Evolutionary conservation across 768 basidiomycete species (phyloP).

Genomic region (Austroboletus festivus): DNA sequence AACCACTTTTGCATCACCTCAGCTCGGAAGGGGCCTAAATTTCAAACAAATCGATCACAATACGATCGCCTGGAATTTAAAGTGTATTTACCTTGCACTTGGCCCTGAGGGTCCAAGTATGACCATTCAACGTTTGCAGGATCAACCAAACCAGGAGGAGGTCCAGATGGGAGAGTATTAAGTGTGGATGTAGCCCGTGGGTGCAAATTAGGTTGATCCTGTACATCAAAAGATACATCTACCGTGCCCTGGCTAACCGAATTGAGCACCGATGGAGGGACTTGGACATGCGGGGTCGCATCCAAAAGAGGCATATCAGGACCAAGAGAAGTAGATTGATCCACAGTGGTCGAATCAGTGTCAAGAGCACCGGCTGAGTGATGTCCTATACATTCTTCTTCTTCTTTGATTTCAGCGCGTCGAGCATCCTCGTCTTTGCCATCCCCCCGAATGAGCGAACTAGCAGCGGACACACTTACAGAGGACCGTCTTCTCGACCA

Average conservation of each 20-base stretch:
- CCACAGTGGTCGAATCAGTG: constrained; percentile 4
- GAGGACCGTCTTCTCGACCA: constrained; percentile 68
- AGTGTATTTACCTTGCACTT: constrained; percentile 70
- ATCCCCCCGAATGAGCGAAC: constrained; percentile 37
- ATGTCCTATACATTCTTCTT: constrained; percentile 39
- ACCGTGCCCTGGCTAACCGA: constrained; percentile 10
- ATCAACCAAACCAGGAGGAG: constrained; percentile 51
- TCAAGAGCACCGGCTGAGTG: constrained; percentile 6
- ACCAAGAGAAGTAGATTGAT: constrained; percentile 12
- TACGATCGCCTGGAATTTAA: neutral
- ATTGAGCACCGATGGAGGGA: constrained; percentile 9
- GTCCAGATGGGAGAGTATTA: constrained; percentile 24
- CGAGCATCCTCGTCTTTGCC: constrained; percentile 40
- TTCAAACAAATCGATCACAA: constrained; percentile 1
- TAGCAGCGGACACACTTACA: constrained; percentile 48
- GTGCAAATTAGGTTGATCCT: constrained; percentile 6
- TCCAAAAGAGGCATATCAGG: constrained; percentile 9
- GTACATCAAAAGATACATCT: constrained; percentile 15
- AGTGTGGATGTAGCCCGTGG: constrained; percentile 6
- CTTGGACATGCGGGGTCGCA: constrained; percentile 3
- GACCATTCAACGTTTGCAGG: constrained; percentile 76
- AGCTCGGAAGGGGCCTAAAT: constrained; percentile 81
- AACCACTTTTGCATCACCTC: constrained; percentile 94
- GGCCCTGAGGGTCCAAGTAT: constrained; percentile 90
- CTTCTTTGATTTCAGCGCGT: constrained; percentile 55